phyloP scores from a whole-genome alignment of 1,284 basidiomycete species.

The Mixia osmundae region DNA sequence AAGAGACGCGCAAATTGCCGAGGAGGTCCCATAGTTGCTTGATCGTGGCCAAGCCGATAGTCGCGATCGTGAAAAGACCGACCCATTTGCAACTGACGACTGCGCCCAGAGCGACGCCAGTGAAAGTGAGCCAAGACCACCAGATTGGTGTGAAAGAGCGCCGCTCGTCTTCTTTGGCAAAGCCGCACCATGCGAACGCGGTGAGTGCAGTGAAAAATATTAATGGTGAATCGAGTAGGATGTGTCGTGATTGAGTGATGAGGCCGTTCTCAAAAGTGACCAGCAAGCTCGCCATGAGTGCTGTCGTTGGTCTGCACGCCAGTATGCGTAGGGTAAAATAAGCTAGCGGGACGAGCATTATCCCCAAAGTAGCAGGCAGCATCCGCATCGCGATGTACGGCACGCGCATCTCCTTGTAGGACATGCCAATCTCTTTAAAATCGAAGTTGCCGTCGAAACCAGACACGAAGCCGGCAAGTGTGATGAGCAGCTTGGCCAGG shows the following conservation, averaged over 20 bases:
- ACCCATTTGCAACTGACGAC: constrained; percentile 96
- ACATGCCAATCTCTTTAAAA: constrained; percentile 93
- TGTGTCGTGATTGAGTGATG: constrained; percentile 82
- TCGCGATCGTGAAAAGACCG: constrained; percentile 94
- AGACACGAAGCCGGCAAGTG: constrained; percentile 60
- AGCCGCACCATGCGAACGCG: constrained; percentile 63
- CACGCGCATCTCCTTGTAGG: constrained; percentile 43
- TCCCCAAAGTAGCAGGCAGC: constrained; percentile 69
- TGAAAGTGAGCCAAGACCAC: constrained; percentile 83
- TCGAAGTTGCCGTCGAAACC: constrained; percentile 90
- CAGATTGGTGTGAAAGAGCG: constrained; percentile 46
- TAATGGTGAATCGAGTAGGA: constrained; percentile 88
- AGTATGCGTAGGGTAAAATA: constrained; percentile 85
- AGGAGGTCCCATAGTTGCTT: constrained; percentile 74
- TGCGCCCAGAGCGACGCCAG: constrained; percentile 70
- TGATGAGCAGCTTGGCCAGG: constrained; percentile 83
- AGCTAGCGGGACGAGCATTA: constrained; percentile 66
- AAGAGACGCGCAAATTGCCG: constrained; percentile 59
- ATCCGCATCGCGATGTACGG: constrained; percentile 93
- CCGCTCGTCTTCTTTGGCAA: constrained; percentile 69
- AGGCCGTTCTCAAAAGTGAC: constrained; percentile 92
- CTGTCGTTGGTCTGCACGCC: constrained; percentile 68
- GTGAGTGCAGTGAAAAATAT: constrained; percentile 93
- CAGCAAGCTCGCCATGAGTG: constrained; percentile 68
- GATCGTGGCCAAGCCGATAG: constrained; percentile 63